Percentiles rank a stretch among this genome's conserved stretches.
These are phyloP conservation scores for Amauroascus verrucosus DNA, from an alignment of 2,329 filamentous ascomycete species.

Conservation along the genomic window DNA sequence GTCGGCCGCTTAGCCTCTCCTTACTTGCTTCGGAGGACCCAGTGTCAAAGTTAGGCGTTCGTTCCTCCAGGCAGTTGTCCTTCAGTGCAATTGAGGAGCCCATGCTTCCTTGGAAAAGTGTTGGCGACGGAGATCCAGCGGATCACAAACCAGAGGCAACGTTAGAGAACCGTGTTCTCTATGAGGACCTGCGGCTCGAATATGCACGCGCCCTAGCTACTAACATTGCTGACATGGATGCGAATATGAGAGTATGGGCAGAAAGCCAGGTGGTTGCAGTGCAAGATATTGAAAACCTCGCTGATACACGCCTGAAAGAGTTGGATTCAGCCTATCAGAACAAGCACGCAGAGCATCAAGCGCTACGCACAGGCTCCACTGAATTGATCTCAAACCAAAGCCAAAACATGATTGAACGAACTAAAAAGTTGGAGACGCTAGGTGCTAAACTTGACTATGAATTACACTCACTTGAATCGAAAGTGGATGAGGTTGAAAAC, in stretches of 20 bases:
- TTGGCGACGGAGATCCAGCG: constrained; percentile 21
- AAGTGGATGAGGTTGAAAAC: constrained; percentile 78
- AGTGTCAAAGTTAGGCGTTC: constrained; percentile 20
- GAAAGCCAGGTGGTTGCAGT: constrained; percentile 35
- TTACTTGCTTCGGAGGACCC: constrained; percentile 21
- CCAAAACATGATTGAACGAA: constrained; percentile 55
- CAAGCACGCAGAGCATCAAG: constrained; percentile 59
- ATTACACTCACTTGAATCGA: constrained; percentile 65
- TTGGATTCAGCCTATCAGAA: constrained; percentile 59
- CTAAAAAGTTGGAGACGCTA: constrained; percentile 70
- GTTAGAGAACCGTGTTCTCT: constrained; percentile 33
- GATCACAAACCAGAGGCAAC: constrained; percentile 30
- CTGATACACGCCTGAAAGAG: constrained; percentile 53
- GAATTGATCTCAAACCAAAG: constrained; percentile 62
- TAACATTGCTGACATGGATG: constrained; percentile 30
- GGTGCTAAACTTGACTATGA: constrained; percentile 88
- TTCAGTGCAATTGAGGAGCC: constrained; percentile 41
- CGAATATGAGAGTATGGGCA: constrained; percentile 34
- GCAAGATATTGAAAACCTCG: constrained; percentile 52
- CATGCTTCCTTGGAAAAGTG: constrained; percentile 29
- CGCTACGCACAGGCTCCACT: constrained; percentile 55
- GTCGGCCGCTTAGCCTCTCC: constrained; percentile 30
- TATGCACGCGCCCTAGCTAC: constrained; percentile 29
- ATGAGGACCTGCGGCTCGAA: constrained; percentile 32
- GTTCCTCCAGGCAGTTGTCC: constrained; percentile 36